Conservation (phyloP, 1,284 basidiomycete species). For the Melampsora americana region DNA sequence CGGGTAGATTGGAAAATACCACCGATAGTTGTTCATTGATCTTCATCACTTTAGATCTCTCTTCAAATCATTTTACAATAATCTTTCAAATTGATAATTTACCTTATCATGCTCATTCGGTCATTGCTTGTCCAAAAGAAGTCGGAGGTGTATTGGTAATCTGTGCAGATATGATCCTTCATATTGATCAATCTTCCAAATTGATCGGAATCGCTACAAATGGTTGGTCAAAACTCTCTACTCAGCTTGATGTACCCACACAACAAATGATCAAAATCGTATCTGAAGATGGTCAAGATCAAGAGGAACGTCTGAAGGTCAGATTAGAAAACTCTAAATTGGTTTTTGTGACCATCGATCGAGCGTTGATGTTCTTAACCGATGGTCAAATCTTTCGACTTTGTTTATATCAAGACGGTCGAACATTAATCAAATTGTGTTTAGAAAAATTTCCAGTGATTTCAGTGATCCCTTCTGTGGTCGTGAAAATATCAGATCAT, state of each 20-base stretch:
- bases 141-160: constrained; percentile 84
- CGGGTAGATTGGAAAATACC: constrained; percentile 52
- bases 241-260: constrained; percentile 59
- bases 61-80: constrained; percentile 73
- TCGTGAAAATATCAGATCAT: constrained; percentile 9
- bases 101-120: constrained; percentile 73
- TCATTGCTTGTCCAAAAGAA: constrained; percentile 72
- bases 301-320: constrained; percentile 53
- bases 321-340: constrained; percentile 72
- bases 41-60: constrained; percentile 83
- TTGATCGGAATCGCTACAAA: constrained; percentile 73
- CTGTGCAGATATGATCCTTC: constrained; percentile 75
- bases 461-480: constrained; percentile 27
- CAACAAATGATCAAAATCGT: constrained; percentile 27
- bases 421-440: constrained; percentile 59
- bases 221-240: constrained; percentile 74
- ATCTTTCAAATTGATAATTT: constrained; percentile 76
- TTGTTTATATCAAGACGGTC: constrained; percentile 67
- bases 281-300: constrained; percentile 50
- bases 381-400: constrained; percentile 70
- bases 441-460: constrained; percentile 52
- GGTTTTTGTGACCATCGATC: constrained; percentile 65
- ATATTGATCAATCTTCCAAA: constrained; percentile 82
- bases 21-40: constrained; percentile 74
- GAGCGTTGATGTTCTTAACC: constrained; percentile 65